These are phyloP conservation scores for Desmodesmus armatus DNA, from an alignment of 139 green algal genomes.

Conservation along the genomic window DNA sequence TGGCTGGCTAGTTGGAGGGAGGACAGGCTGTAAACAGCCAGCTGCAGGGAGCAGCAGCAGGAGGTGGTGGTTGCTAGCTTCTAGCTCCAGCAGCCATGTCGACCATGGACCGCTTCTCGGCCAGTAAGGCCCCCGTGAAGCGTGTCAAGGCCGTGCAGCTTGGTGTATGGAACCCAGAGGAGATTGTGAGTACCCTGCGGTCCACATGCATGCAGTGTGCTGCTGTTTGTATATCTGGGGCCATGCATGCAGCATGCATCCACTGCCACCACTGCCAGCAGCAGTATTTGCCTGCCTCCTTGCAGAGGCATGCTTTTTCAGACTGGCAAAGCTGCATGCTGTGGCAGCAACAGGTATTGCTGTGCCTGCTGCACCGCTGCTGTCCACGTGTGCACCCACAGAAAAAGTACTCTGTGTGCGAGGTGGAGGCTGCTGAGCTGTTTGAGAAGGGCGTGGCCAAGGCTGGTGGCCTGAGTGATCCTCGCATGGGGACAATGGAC, in stretches of 20 bases:
- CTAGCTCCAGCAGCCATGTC: slow-evolving; percentile 33
- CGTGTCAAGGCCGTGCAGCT: slow-evolving; percentile 95
- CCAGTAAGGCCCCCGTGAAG: slow-evolving; percentile 78
- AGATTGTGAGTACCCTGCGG: slow-evolving; percentile 85
- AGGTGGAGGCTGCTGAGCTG: slow-evolving; percentile 85
- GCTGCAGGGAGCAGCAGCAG: too few species aligned
- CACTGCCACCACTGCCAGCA: neutral
- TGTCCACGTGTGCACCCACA: slow-evolving; percentile 43
- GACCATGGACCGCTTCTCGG: slow-evolving; percentile 79
- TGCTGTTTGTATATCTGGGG: too few species aligned
- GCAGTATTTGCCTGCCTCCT: neutral
- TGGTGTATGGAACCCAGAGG: slow-evolving; percentile 94
- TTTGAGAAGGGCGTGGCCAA: slow-evolving; percentile 94
- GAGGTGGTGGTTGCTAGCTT: too few species aligned
- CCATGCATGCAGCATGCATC: neutral
- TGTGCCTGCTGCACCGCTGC: neutral
- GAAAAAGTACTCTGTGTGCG: slow-evolving; percentile 90
- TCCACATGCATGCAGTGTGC: too few species aligned
- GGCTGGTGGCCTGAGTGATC: slow-evolving; percentile 91
- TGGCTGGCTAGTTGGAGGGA: too few species aligned
- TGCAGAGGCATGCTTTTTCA: neutral
- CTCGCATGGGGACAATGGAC: slow-evolving; percentile 95
- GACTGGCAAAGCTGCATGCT: neutral
- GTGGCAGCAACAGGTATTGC: neutral
- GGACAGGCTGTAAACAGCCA: too few species aligned